phyloP scores from a whole-genome alignment of 148 eudicot genomes.

The Nepenthes gracilis region DNA sequence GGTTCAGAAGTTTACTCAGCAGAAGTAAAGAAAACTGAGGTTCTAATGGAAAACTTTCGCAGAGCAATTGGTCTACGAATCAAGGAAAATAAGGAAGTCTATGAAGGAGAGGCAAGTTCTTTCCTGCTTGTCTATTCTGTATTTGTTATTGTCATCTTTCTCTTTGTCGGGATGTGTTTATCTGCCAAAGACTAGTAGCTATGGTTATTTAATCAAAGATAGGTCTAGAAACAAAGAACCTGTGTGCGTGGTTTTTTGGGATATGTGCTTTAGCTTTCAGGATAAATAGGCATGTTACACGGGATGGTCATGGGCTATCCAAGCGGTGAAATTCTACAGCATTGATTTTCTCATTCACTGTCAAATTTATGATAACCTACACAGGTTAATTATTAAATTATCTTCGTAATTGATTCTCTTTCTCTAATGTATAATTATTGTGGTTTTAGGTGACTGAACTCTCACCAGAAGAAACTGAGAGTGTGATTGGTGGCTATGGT shows the following conservation, averaged over 20 bases:
- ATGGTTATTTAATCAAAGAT: background rate
- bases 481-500: slow-evolving; percentile 92
- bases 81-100: slow-evolving; percentile 96
- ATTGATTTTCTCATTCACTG: too few relatives aligned
- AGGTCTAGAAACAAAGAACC: too few relatives aligned
- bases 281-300: too few relatives aligned
- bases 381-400: too few relatives aligned
- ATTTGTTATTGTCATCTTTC: background rate
- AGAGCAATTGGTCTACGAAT: slow-evolving; percentile 95
- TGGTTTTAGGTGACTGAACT: slow-evolving; percentile 77
- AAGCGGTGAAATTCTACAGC: too few relatives aligned
- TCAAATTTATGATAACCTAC: too few relatives aligned
- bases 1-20: slow-evolving; percentile 98
- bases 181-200: background rate
- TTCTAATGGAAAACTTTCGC: slow-evolving; percentile 91
- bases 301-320: too few relatives aligned
- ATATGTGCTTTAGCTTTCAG: too few relatives aligned
- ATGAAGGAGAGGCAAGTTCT: slow-evolving; percentile 86
- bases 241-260: too few relatives aligned
- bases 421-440: slow-evolving; percentile 2
- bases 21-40: slow-evolving; percentile 99
- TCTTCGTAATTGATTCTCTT: too few relatives aligned
- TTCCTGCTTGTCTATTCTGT: background rate
- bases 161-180: background rate
- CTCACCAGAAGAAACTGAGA: slow-evolving; percentile 98